Conservation (phyloP, 225 moss, liverwort and hornwort genomes). For the Thuidium tamariscinum region DNA sequence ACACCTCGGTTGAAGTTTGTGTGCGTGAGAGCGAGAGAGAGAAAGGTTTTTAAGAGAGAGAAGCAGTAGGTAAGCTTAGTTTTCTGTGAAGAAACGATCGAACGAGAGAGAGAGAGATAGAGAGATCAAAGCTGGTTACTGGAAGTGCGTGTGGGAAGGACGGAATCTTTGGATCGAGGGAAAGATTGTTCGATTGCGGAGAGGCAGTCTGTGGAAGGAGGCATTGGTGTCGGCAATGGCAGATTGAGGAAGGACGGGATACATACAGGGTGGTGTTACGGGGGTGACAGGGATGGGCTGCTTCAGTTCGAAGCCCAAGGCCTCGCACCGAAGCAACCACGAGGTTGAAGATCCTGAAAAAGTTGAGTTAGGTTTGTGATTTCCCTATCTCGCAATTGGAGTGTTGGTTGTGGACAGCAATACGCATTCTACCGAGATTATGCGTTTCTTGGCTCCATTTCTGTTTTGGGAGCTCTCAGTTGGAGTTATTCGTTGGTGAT, state of each 20-base stretch:
- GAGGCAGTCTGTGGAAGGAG: neutral
- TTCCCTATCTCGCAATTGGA: neutral
- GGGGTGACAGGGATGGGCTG: slow-evolving; percentile 77
- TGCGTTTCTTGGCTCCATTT: neutral
- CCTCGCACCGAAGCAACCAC: slow-evolving; percentile 35
- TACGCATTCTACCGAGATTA: neutral
- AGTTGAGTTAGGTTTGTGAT: slow-evolving; percentile 58
- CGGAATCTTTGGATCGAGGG: slow-evolving; percentile 14
- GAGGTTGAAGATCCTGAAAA: slow-evolving; percentile 50
- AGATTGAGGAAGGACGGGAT: slow-evolving; percentile 16
- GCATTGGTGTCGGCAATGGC: slow-evolving; percentile 30
- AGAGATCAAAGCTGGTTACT: neutral
- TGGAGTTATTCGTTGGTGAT: neutral
- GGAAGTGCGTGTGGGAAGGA: neutral
- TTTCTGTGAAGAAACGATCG: neutral
- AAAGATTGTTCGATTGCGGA: neutral
- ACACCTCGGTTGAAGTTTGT: neutral
- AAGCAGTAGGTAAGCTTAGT: neutral
- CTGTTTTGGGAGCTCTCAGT: neutral
- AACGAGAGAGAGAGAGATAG: neutral
- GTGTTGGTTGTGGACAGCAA: no score
- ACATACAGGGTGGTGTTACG: neutral
- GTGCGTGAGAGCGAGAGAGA: neutral
- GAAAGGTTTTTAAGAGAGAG: neutral
- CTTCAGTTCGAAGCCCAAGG: slow-evolving; percentile 81